A percentile compares a stretch with the other conserved stretches of the same genome.
Conservation (phyloP, 78 protist genomes). For the Dictyostelium firmibasis region DNA sequence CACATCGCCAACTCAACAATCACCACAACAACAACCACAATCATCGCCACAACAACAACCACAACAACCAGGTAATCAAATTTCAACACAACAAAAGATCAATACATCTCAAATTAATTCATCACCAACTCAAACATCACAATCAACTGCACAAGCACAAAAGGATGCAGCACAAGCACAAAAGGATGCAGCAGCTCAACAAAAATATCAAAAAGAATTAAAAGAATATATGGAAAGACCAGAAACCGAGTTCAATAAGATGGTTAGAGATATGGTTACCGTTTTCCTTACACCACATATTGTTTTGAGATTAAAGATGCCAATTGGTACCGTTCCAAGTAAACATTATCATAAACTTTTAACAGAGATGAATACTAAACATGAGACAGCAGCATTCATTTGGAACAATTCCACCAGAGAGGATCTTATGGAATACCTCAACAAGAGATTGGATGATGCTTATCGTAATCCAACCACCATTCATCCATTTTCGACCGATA, state of each 20-base stretch:
- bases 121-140: constrained; percentile 4
- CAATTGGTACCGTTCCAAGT: constrained; percentile 50
- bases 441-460: constrained; percentile 38
- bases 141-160: background rate
- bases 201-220: constrained; percentile 11
- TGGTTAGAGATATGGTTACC: constrained; percentile 18
- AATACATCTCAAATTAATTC: background rate
- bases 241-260: constrained; percentile 46
- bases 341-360: constrained; percentile 60
- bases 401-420: constrained; percentile 84
- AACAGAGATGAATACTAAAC: constrained; percentile 62
- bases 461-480: constrained; percentile 16
- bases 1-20: background rate
- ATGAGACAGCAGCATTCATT: constrained; percentile 83
- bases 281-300: constrained; percentile 39
- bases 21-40: background rate
- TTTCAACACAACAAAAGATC: background rate
- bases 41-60: background rate
- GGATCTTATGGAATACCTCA: constrained; percentile 63
- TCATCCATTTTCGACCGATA: constrained; percentile 20
- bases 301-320: constrained; percentile 47
- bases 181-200: background rate
- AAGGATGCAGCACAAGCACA: background rate
- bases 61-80: background rate
- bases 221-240: constrained; percentile 29